phyloP scores from a whole-genome alignment of 352 stramenopile species.

The Pythium grandisporangium region DNA sequence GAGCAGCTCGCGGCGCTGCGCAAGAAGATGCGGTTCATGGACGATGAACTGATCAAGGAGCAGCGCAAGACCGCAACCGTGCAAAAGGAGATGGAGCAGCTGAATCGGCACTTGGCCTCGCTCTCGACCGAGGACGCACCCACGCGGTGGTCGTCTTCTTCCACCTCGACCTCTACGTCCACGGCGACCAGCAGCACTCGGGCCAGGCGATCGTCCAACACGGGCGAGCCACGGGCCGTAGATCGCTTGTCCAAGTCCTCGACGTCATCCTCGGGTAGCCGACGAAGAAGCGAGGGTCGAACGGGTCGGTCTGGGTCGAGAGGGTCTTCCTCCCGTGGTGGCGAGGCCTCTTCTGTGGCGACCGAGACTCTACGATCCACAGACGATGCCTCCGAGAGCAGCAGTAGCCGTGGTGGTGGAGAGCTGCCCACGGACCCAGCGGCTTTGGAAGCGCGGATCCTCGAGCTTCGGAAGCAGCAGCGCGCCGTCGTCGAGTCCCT shows the following conservation, averaged over 20 bases:
- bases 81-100: constrained; percentile 78
- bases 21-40: constrained; percentile 63
- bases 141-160: constrained; percentile 14
- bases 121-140: constrained; percentile 19
- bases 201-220: no score
- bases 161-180: constrained; percentile 14
- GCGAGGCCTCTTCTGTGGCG: no score
- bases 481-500: constrained; percentile 60
- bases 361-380: no score
- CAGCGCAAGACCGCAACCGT: constrained; percentile 64
- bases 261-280: no score
- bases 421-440: constrained; percentile 35
- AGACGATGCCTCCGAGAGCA: no score
- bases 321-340: no score
- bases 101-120: constrained; percentile 60
- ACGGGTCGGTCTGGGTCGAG: no score
- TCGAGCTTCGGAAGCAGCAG: constrained; percentile 74
- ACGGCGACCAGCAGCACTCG: no score
- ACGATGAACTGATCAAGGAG: constrained; percentile 75
- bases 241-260: no score
- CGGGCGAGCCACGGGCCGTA: no score
- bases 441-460: constrained; percentile 58
- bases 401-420: constrained; percentile 10
- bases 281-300: no score
- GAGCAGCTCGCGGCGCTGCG: constrained; percentile 51